Conservation (phyloP, 2,329 filamentous ascomycete species). For the Pseudocercospora crystallina region DNA sequence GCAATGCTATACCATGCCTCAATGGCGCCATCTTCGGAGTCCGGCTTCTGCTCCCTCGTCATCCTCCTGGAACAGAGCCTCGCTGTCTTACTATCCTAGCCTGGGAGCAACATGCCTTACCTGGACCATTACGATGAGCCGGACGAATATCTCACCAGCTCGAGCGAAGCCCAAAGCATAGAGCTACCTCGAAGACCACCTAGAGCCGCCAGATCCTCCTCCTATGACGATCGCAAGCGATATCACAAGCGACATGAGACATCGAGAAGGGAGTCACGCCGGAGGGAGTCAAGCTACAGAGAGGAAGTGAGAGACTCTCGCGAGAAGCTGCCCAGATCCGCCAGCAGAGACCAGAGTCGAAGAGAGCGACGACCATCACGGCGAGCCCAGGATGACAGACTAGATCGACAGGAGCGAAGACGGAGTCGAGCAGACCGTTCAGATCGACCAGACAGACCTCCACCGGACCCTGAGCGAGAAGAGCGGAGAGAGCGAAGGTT, state of each 20-base stretch:
- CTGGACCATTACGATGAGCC: background rate
- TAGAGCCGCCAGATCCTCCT: background rate
- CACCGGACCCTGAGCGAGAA: slow-evolving; percentile 9
- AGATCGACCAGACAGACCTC: no score
- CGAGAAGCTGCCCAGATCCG: background rate
- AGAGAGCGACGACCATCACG: background rate
- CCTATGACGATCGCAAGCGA: background rate
- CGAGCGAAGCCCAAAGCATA: background rate
- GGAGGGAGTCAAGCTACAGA: background rate
- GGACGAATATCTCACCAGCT: background rate
- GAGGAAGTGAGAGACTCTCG: background rate
- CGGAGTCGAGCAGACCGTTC: background rate
- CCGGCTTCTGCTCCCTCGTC: no score
- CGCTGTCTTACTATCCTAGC: no score
- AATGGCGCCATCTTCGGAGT: no score
- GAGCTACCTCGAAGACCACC: background rate
- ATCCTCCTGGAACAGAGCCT: no score
- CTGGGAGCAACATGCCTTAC: background rate
- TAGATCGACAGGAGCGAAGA: background rate
- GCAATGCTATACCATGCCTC: no score
- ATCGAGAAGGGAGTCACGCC: background rate
- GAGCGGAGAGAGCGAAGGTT: background rate
- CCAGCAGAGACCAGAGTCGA: background rate
- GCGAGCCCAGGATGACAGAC: background rate
- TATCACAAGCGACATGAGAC: background rate